A percentile compares a stretch with the other conserved stretches of the same genome.
Conservation (phyloP, 176 grass and related monocot genomes). For the Sorghum bicolor region DNA sequence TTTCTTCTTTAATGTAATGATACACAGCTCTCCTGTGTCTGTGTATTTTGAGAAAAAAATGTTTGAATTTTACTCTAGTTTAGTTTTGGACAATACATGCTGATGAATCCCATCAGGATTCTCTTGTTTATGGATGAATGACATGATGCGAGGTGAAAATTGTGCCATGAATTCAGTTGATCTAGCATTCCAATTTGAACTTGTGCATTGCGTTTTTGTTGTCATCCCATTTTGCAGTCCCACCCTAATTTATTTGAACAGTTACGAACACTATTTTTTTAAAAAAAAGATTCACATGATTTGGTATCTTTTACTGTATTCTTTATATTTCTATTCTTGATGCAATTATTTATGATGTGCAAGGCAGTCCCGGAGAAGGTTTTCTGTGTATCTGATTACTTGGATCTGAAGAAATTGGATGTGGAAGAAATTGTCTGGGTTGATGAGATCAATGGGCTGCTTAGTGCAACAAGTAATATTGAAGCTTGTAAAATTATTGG, state of each 20-base stretch:
- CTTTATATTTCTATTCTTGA: conserved; percentile 17
- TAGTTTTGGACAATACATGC: conserved; percentile 5
- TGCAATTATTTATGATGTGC: conserved; percentile 1
- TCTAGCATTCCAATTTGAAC: background rate
- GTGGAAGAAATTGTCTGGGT: conserved; percentile 86
- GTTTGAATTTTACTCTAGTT: background rate
- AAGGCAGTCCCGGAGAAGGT: conserved; percentile 54
- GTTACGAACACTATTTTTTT: background rate
- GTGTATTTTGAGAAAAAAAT: background rate
- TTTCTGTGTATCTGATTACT: conserved; percentile 48
- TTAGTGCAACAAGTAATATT: conserved; percentile 67
- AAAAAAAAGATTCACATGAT: background rate
- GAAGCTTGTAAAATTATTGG: conserved; percentile 89
- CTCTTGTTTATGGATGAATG: background rate
- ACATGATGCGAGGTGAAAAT: background rate
- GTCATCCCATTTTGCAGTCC: background rate
- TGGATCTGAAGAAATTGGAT: conserved; percentile 74
- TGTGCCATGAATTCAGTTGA: conserved; percentile 4
- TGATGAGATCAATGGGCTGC: conserved; percentile 69
- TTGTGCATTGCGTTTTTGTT: background rate
- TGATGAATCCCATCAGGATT: background rate
- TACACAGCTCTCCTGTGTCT: background rate
- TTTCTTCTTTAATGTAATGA: background rate
- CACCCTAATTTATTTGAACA: background rate
- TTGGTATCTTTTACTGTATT: background rate